Conservation (phyloP, 371 early-diverging fungal genomes). For the Apophysomyces variabilis region DNA sequence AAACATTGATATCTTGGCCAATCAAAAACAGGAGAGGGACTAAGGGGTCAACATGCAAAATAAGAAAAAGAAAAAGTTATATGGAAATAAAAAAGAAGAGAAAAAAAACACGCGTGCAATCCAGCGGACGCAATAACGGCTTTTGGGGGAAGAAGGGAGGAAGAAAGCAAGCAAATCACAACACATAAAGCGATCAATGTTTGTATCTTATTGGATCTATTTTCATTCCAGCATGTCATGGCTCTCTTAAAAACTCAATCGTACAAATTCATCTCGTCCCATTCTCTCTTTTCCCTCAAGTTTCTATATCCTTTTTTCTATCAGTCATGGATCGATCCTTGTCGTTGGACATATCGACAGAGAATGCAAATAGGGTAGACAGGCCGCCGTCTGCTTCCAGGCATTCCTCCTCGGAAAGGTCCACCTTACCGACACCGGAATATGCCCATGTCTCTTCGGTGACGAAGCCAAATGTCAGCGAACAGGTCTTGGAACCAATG, state of each 20-base stretch:
- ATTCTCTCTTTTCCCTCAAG: background rate
- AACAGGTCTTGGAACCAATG: background rate
- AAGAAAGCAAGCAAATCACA: background rate
- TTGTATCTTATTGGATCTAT: background rate
- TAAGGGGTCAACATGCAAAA: background rate
- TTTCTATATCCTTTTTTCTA: background rate
- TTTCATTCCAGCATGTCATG: conserved; percentile 6
- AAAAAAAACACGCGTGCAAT: background rate
- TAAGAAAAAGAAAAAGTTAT: background rate
- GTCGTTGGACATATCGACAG: background rate
- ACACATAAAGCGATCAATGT: background rate
- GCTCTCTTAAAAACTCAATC: conserved; percentile 8
- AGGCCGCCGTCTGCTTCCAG: background rate
- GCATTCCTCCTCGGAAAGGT: background rate
- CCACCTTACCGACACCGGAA: background rate
- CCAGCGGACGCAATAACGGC: background rate
- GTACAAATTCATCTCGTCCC: background rate
- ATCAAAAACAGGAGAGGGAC: background rate
- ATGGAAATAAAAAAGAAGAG: background rate
- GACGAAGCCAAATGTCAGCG: background rate
- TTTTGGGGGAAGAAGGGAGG: background rate
- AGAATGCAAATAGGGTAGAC: background rate
- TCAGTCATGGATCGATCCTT: background rate
- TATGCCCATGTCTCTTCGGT: background rate
- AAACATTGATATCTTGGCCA: background rate